These are phyloP conservation scores for Aspergillaceae sp. DNA, from an alignment of 2,329 filamentous ascomycete species.

Conservation along the genomic window DNA sequence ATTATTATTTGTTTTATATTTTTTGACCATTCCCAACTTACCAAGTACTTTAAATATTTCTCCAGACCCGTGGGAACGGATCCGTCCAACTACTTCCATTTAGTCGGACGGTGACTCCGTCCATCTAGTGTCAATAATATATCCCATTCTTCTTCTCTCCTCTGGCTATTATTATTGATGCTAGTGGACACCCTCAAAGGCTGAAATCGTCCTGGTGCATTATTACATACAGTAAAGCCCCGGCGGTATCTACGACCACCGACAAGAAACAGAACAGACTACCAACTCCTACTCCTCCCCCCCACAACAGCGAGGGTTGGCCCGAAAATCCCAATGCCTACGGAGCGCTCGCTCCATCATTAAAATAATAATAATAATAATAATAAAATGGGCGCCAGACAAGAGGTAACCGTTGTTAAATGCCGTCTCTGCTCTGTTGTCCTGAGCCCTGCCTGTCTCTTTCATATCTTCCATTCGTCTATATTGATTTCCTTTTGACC, in stretches of 20 bases:
- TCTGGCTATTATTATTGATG: neutral
- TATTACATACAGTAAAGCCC: neutral
- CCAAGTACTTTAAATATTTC: constrained; percentile 4
- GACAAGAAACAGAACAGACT: no score
- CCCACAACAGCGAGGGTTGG: constrained; percentile 4
- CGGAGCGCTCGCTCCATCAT: neutral
- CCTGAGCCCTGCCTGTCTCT: no score
- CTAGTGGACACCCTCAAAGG: neutral
- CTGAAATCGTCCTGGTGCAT: neutral
- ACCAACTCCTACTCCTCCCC: constrained; percentile 1
- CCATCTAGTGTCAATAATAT: neutral
- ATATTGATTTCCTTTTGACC: neutral
- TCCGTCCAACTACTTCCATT: neutral
- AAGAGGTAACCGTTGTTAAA: constrained; percentile 6
- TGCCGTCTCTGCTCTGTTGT: neutral
- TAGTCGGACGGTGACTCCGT: neutral
- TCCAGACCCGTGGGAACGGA: constrained; percentile 2
- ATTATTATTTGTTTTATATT: no score
- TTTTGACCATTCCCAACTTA: neutral
- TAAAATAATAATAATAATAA: no score
- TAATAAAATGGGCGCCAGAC: constrained; percentile 7
- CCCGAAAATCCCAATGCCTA: constrained; percentile 2
- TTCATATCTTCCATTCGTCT: neutral
- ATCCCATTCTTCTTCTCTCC: neutral
- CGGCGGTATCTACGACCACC: no score